Base-by-base conservation (phyloP, 208 protist species). In the Porcisia hertigi region DNA sequence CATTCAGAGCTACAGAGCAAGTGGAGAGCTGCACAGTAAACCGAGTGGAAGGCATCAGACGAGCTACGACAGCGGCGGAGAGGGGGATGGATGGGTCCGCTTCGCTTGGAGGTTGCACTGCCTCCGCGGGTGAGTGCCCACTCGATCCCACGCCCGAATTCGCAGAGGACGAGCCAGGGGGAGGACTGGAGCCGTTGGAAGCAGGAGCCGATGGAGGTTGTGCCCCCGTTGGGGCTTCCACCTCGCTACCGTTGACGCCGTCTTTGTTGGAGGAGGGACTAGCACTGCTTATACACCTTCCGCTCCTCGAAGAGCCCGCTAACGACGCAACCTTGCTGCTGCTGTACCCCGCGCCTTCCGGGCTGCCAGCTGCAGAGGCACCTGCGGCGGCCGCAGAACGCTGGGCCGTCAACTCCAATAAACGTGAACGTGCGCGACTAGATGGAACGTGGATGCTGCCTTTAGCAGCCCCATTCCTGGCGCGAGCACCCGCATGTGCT, bases 1-100 rank as follows among this genome's bases (percentile, higher is more conserved):
- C 18, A 43, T 30, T 53, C 54, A 78, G 30, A 18, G 52, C 41
- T 45, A 78, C 74, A 20, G 55, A 34, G 74, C 74, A 78, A 57
- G 39, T 62, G 25, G 63, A 64, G 8, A 72, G 55, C 52, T 78
- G 65, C 65, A 72, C 74, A 39, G 52, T 53, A 16, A 78, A 78
- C 16, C 65, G 74, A 57, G 74, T 69, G 30, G 74, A 71, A 23
- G 65, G 74, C 66, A 55, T 72, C 9, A 78, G 55, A 7, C 64
- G 74, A 20, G 74, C 25, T n/a, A 78, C 55, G 55, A 65, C 74
- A 12, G 55, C 64, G 3, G 65, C 74, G 57, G 74, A 78, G 12
- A 78, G 74, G 12, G 74, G 65, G 25, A 78, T 55, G 16, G 11
- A 30, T 18, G 57, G 25, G 7, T 72, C 49, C 36, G 43, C 49